phyloP scores from a whole-genome alignment of 148 eudicot species.

The Drosera capensis region DNA sequence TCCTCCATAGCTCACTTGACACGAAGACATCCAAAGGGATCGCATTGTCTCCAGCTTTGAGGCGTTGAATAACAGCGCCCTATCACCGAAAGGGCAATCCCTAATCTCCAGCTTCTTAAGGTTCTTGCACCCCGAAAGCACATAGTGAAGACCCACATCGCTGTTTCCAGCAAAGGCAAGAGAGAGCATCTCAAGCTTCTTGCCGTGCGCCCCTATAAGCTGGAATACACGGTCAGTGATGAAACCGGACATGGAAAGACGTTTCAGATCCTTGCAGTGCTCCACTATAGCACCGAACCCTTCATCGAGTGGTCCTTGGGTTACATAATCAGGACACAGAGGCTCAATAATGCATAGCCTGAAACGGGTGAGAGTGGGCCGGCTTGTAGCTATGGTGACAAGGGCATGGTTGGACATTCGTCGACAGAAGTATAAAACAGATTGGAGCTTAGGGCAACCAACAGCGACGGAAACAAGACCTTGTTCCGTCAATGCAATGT shows the following conservation, averaged over 20 bases:
- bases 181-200: conserved; percentile 53
- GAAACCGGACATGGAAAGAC: conserved; percentile 39
- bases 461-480: conserved; percentile 74
- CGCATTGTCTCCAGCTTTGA: conserved; percentile 54
- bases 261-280: conserved; percentile 25
- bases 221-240: conserved; percentile 39
- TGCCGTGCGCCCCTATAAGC: conserved; percentile 46
- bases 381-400: conserved; percentile 44
- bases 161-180: conserved; percentile 5
- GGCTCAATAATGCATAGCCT: conserved; percentile 86
- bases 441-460: conserved; percentile 86
- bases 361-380: conserved; percentile 61
- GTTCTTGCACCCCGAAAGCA: conserved; percentile 46
- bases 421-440: conserved; percentile 79
- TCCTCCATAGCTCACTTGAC: conserved; percentile 43
- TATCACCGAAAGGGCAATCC: conserved; percentile 31
- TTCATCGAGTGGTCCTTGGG: conserved; percentile 11
- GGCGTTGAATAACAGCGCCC: conserved; percentile 13
- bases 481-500: conserved; percentile 62
- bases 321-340: conserved; percentile 54
- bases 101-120: conserved; percentile 41
- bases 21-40: conserved; percentile 79
- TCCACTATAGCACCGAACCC: neutral
- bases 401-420: conserved; percentile 83
- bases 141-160: conserved; percentile 35